Percentiles rank a stretch among this genome's conserved stretches.
phyloP scores from a whole-genome alignment of 108 stramenopile species.

The Cyclotella kingstonii region DNA sequence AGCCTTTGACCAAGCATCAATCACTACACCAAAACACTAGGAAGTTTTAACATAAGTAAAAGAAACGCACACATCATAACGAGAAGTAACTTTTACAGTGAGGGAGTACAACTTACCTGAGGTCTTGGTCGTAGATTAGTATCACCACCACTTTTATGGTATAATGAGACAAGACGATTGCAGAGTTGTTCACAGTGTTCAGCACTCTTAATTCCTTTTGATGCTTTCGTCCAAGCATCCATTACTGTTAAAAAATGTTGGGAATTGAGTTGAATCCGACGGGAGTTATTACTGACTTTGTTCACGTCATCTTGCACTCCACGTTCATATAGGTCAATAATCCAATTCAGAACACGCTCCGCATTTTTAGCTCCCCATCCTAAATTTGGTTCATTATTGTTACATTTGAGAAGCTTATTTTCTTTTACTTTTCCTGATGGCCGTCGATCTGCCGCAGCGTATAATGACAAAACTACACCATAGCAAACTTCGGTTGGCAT shows the following conservation, averaged over 20 bases:
- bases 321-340: constrained; percentile 31
- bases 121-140: constrained; percentile 30
- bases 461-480: constrained; percentile 36
- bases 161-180: constrained; percentile 26
- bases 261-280: constrained; percentile 14
- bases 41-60: background rate
- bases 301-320: constrained; percentile 5
- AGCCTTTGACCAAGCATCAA: constrained; percentile 42
- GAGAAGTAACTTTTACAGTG: background rate
- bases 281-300: too few relatives aligned
- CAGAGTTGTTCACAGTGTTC: constrained; percentile 26
- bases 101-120: constrained; percentile 3
- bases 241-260: constrained; percentile 33
- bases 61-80: background rate
- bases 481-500: constrained; percentile 34
- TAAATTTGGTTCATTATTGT: background rate
- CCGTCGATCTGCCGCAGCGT: constrained; percentile 31
- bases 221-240: constrained; percentile 34
- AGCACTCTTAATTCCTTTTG: constrained; percentile 34
- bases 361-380: constrained; percentile 47
- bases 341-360: constrained; percentile 43
- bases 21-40: constrained; percentile 37
- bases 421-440: background rate
- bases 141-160: constrained; percentile 21
- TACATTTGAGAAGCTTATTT: constrained; percentile 21